Conservation (phyloP, 768 basidiomycete species). For the Phlegmacium glaucopus region DNA sequence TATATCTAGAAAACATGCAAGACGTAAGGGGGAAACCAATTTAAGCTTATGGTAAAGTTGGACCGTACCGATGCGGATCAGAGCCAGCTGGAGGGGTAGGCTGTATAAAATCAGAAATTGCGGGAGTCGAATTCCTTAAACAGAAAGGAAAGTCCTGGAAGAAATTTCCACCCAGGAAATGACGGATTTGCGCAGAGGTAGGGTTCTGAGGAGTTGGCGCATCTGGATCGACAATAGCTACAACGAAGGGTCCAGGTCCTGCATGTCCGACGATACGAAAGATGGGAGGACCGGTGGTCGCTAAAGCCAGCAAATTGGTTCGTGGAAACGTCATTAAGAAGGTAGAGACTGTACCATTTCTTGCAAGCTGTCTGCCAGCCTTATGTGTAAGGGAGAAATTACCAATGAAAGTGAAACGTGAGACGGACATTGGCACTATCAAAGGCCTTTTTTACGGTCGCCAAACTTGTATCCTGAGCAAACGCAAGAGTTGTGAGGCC, state of each 20-base stretch:
- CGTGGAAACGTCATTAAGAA: background rate
- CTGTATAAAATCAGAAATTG: background rate
- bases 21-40: background rate
- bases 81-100: background rate
- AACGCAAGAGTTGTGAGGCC: constrained; percentile 5
- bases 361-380: constrained; percentile 31
- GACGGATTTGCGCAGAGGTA: constrained; percentile 28
- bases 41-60: background rate
- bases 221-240: constrained; percentile 43
- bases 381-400: constrained; percentile 5
- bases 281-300: background rate
- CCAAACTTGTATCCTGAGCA: constrained; percentile 28
- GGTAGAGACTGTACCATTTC: constrained; percentile 24
- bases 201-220: constrained; percentile 42
- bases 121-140: background rate
- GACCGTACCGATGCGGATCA: background rate
- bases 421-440: constrained; percentile 25
- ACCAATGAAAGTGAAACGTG: background rate
- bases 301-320: background rate
- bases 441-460: constrained; percentile 26
- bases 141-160: background rate
- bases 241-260: constrained; percentile 36
- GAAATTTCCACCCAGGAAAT: background rate
- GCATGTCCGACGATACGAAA: background rate
- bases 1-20: constrained; percentile 43